Evolutionary conservation across 345 rosid species (phyloP).

Genomic region (Salix purpurea): DNA sequence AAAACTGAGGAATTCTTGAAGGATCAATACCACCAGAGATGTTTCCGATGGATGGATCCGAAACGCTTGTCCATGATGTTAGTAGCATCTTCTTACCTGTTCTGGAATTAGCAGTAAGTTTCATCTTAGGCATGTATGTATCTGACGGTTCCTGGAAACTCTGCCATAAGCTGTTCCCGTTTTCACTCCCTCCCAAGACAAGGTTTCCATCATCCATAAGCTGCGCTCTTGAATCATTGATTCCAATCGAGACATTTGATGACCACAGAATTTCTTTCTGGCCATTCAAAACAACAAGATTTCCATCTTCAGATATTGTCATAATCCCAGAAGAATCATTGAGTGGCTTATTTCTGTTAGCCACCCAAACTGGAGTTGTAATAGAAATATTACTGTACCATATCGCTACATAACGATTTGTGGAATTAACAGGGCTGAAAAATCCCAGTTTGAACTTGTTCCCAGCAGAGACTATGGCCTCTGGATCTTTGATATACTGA

Average conservation of each 20-base stretch:
- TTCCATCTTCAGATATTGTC: conserved; percentile 28
- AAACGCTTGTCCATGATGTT: conserved; percentile 47
- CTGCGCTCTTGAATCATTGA: conserved; percentile 28
- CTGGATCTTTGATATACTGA: too few species aligned
- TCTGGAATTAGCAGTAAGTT: conserved; percentile 16
- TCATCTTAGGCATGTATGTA: conserved; percentile 36
- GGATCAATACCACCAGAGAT: background rate
- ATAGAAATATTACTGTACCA: conserved; percentile 3
- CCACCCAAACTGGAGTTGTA: conserved; percentile 5
- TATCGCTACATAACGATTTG: conserved; percentile 2
- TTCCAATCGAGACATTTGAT: conserved; percentile 27
- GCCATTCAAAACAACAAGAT: conserved; percentile 39
- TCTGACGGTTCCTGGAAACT: conserved; percentile 46
- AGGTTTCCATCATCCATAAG: conserved; percentile 53
- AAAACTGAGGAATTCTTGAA: background rate
- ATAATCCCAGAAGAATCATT: conserved; percentile 34
- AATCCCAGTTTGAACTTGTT: too few species aligned
- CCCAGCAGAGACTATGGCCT: too few species aligned
- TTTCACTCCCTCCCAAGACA: conserved; percentile 23
- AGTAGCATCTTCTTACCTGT: conserved; percentile 31
- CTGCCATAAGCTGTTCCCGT: conserved; percentile 17
- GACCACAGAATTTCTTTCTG: conserved; percentile 45
- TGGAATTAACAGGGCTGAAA: conserved; percentile 14
- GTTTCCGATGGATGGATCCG: conserved; percentile 43
- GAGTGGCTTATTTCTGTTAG: conserved; percentile 12